These are phyloP conservation scores for Simplicillium aogashimaense DNA, from an alignment of 2,329 filamentous ascomycete genomes.

Conservation along the genomic window DNA sequence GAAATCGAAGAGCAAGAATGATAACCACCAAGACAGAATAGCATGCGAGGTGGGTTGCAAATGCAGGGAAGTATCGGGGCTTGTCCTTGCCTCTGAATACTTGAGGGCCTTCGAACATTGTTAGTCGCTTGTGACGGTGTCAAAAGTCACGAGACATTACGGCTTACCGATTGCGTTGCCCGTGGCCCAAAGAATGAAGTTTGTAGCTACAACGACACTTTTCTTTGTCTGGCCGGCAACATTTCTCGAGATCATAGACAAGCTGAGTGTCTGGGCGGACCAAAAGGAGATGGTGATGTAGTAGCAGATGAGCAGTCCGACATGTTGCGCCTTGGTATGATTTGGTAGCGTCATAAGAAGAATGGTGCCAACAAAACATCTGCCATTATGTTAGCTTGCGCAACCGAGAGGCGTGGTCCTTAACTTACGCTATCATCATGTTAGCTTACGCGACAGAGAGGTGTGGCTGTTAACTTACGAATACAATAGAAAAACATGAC, in stretches of 20 bases:
- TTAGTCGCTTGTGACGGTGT: neutral
- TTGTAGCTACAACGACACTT: slow-evolving; percentile 54
- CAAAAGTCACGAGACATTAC: too few species aligned
- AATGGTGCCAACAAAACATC: slow-evolving; percentile 61
- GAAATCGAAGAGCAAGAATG: slow-evolving; percentile 47
- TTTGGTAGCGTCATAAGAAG: slow-evolving; percentile 61
- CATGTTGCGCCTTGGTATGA: slow-evolving; percentile 44
- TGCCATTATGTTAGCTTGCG: slow-evolving; percentile 15
- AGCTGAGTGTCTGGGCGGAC: slow-evolving; percentile 57
- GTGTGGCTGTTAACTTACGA: too few species aligned
- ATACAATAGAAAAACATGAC: slow-evolving; percentile 57
- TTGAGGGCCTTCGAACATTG: slow-evolving; percentile 38
- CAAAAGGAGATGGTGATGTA: slow-evolving; percentile 73
- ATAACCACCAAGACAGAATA: slow-evolving; percentile 51
- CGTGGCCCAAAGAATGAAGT: slow-evolving; percentile 60
- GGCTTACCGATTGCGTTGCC: slow-evolving; percentile 54
- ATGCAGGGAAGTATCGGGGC: slow-evolving; percentile 60
- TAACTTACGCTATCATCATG: too few species aligned
- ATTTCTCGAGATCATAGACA: slow-evolving; percentile 61
- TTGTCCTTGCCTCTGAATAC: slow-evolving; percentile 51
- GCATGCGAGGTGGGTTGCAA: slow-evolving; percentile 59
- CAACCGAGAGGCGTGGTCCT: slow-evolving; percentile 15
- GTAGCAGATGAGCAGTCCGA: slow-evolving; percentile 62
- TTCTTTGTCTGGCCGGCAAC: slow-evolving; percentile 69
- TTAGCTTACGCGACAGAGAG: too few species aligned